Evolutionary conservation across 352 stramenopile species (phyloP), one percentile per base, ranked within the genome.

Genomic region (Peronospora belbahrii): DNA sequence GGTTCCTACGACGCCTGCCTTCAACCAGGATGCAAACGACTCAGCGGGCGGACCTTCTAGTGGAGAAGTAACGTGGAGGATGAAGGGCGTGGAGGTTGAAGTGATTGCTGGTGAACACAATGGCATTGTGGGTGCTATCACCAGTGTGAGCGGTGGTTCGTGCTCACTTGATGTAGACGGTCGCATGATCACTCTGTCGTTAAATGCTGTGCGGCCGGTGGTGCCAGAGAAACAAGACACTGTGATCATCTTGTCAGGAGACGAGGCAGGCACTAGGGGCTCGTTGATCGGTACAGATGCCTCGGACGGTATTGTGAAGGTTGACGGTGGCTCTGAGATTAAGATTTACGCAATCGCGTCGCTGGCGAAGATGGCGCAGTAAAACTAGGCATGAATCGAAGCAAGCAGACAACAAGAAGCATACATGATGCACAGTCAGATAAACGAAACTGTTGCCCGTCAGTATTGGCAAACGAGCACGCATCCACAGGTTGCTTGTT

Each of bases 301-400:
- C 10, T 76, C 80, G 15, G 83, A 94, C 39, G 83, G 83, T 56
- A 94, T 94, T 50, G 83, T 94, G 36, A 94, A 94, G 70, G 78
- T 94, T 13, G 83, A 94, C 40, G 78, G 77, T 40, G 76, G 75
- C 44, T 89, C 81, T 20, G 83, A 94, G 64, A 94, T 94, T 65
- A 94, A 94, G 65, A 91, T 92, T 67, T 94, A 87, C 57, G 70
- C 78, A 17, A 74, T 92, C 40, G 75, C 74, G 23, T 79, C 71
- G 48, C 60, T 94, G 44, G 83, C 80, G 10, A 94, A 94, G 68
- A 68, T 93, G 41, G 77, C 71, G 28, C 76, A 90, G 67, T 88
- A 82, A 84, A 47, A 55, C 30, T 59, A 59, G 44, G 45, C 40
- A 51, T 48, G 30, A 44, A 56, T 56, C n/a, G n/a, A n/a, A n/a